These are phyloP conservation scores for Solanum raphanifolium DNA, from an alignment of 257 asterid species.

Conservation along the genomic window DNA sequence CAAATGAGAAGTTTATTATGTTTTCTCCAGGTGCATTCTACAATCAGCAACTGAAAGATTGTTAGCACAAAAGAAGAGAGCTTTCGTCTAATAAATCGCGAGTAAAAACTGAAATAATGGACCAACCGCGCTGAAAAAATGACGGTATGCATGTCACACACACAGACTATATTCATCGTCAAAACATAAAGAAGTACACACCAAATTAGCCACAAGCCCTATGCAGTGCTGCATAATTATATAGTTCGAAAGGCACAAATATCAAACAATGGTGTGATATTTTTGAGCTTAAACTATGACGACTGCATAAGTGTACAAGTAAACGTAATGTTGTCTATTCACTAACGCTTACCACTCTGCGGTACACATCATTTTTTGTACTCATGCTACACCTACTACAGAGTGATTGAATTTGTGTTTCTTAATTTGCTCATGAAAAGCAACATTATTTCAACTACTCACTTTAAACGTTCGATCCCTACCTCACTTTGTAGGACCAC, in stretches of 20 bases:
- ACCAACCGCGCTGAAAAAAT: not conserved
- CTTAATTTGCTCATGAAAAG: too few relatives aligned
- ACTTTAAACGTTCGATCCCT: not conserved
- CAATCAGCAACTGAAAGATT: too few relatives aligned
- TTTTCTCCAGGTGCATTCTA: too few relatives aligned
- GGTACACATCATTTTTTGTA: not conserved
- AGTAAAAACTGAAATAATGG: not conserved
- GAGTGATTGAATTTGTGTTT: not conserved
- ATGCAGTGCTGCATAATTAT: too few relatives aligned
- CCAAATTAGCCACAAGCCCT: not conserved
- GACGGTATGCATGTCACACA: not conserved
- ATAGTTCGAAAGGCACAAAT: not conserved
- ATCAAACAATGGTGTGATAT: not conserved
- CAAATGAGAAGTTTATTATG: too few relatives aligned
- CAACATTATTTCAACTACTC: not conserved
- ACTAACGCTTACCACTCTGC: not conserved
- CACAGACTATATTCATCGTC: not conserved
- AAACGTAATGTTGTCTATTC: not conserved
- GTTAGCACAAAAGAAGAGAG: too few relatives aligned
- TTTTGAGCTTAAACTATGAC: not conserved
- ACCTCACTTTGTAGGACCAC: not conserved
- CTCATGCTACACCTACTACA: not conserved
- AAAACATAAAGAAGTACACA: not conserved
- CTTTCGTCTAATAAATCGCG: too few relatives aligned
- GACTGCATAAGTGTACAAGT: not conserved